Evolutionary conservation across 176 grass and related monocot genomes (phyloP).

Genomic region (Musa schizocarpa): DNA sequence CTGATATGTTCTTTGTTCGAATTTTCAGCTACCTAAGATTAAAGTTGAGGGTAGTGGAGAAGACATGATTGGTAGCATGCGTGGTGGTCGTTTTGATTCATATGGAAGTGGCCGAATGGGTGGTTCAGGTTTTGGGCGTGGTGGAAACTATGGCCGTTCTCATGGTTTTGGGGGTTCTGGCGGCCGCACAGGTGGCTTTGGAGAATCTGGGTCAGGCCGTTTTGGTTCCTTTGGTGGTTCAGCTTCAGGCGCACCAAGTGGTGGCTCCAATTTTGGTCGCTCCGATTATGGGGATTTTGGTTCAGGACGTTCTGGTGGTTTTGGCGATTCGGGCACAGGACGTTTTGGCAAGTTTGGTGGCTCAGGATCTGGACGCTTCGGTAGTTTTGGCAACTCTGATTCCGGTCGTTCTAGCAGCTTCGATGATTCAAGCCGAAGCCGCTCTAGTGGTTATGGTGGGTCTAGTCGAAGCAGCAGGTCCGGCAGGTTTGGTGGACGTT

Average conservation of each 20-base stretch:
- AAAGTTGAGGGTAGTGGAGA: slow-evolving; percentile 33
- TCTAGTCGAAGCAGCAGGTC: neutral
- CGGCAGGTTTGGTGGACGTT: neutral
- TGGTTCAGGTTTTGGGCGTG: slow-evolving; percentile 35
- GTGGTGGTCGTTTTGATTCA: slow-evolving; percentile 37
- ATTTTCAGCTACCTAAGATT: slow-evolving; percentile 68
- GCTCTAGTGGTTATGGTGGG: neutral
- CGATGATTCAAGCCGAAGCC: neutral
- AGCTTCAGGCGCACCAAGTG: neutral
- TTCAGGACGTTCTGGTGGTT: neutral
- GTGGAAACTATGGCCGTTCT: slow-evolving; percentile 14
- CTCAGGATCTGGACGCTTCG: neutral
- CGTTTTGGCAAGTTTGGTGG: neutral
- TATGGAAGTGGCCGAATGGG: slow-evolving; percentile 33
- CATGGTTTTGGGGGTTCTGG: neutral
- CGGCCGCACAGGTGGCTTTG: neutral
- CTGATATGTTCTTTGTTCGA: neutral
- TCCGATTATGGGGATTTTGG: neutral
- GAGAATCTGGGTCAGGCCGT: slow-evolving; percentile 6
- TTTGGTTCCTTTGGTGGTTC: slow-evolving; percentile 2
- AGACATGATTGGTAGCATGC: slow-evolving; percentile 59
- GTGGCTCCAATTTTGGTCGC: neutral
- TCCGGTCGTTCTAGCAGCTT: neutral
- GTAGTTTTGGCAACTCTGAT: neutral
- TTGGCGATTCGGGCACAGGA: neutral